Conservation (phyloP, 495 filamentous ascomycete genomes). For the Mytilinidion resinicola region DNA sequence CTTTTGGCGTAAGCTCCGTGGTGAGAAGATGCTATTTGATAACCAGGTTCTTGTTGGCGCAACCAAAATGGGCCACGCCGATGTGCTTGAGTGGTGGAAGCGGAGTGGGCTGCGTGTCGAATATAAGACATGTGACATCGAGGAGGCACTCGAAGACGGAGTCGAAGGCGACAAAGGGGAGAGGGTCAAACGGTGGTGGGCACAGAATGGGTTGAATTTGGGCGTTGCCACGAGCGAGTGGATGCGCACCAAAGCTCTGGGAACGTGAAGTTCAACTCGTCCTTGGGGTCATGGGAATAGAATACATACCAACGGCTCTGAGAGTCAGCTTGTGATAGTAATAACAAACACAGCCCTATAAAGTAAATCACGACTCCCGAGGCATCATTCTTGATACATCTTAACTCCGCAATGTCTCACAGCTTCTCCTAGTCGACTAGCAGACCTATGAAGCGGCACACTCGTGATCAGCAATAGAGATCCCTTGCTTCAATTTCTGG, state of each 20-base stretch:
- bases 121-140: constrained; percentile 92
- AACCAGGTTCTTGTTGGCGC: constrained; percentile 81
- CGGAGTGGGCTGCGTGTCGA: constrained; percentile 68
- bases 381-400: too few species aligned
- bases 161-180: constrained; percentile 44
- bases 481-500: too few species aligned
- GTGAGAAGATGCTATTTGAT: constrained; percentile 79
- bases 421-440: too few species aligned
- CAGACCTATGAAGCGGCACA: too few species aligned
- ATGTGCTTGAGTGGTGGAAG: constrained; percentile 90
- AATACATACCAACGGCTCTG: too few species aligned
- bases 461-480: too few species aligned
- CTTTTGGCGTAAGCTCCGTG: constrained; percentile 70
- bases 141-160: constrained; percentile 85
- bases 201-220: constrained; percentile 78
- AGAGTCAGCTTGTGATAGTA: too few species aligned
- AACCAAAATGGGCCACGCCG: constrained; percentile 77
- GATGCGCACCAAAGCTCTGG: constrained; percentile 70
- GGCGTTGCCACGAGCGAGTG: constrained; percentile 84
- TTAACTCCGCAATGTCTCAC: too few species aligned
- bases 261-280: too few species aligned
- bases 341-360: too few species aligned
- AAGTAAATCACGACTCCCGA: too few species aligned
- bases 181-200: constrained; percentile 79
- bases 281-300: too few species aligned